Evolutionary conservation across 2,329 filamentous ascomycete species (phyloP), one percentile per base, ranked within the genome.

Genomic region (Aspergillus alliaceus): DNA sequence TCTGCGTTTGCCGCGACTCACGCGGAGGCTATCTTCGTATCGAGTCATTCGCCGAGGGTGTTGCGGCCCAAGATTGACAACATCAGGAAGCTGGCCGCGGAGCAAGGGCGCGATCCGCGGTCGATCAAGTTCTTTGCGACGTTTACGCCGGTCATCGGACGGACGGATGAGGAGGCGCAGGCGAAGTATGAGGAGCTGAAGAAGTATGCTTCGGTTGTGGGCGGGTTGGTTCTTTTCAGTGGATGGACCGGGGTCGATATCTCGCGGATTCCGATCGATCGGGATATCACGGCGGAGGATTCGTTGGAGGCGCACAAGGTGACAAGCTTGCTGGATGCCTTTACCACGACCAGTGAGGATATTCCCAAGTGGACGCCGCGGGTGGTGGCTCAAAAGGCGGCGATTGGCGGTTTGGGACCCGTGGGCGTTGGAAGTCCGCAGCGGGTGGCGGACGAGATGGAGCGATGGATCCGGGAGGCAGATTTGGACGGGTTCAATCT

Each of bases 211-310:
- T 82, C 79, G 0, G 78, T 79, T 0, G 71, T 84, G 15, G 84
- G 82, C 0, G 83, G 82, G 0, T 70, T 86, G 1, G 84, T 84
- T 0, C 72, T 85, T 0, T 82, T 85, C 59, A 80, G 78, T 37
- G 83, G 83, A 1, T 85, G 82, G 81, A 85, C 83, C 0, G 84
- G 84, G 0, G 85, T 87, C 56, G 84, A 87, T 63, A 75, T 86
- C 15, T 83, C 80, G 3, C 77, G 78, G 63, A 78, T 86, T 40
- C 82, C 83, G 0, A 66, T 86, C 0, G 85, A 87, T 59, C 78
- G 86, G 60, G 82, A 84, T 15, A 76, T 88, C 58, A 72, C 79
- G 0, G 78, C 79, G 0, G 80, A 77, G 2, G 82, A 86, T 59
- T 83, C 82, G 0, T 73, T 75, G 2, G 83, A 85, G 59, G 81